Base-by-base conservation (phyloP, 495 filamentous ascomycete species). In the Apodospora peruviana region DNA sequence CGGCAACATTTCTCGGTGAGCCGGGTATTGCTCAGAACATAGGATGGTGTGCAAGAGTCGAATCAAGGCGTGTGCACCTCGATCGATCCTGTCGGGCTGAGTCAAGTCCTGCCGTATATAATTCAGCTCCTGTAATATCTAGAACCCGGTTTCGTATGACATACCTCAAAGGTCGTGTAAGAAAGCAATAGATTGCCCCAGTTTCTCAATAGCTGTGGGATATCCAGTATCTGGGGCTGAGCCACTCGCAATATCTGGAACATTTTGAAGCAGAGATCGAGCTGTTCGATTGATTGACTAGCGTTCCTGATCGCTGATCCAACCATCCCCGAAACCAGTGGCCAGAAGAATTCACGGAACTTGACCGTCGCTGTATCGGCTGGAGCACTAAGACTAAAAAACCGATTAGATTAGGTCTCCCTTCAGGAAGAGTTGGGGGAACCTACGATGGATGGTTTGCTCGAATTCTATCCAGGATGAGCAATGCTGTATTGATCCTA, bases 241-340 rank as follows among this genome's bases (percentile, higher is more conserved):
- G 64, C 71, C 18, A 79, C 73, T 11, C 74, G 70, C 21, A 89
- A 65, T 14, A 71, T 76, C 37, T 67, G 69, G 36, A 88, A 82
- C 22, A 80, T 70, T 38, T 59, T 58, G 4, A 74, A 65, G 32
- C 75, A 66, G 7, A 78, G 57, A 4, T 40, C 40, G 27, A 80
- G 74, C 5, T 66, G 54, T 44, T 79, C 74, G 25, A 65, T 61
- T 47, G 76, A 73, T 20, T 67, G 64, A 19, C 45, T 48, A n/a
- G 66, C 61, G 17, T 60, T 39, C 2, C 27, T 27, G 18, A 59
- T 52, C 14, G 76, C 74, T 40, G 67, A 52, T 14, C 56, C 53
- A 23, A 80, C 58, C 9, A 80, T 59, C 8, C 51, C 53, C 10
- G 64, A 64, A 16, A 78, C 58, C 17, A 77, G 52, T 1, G 74